phyloP scores from a whole-genome alignment of 179 eudicot genomes.

The Camellia oleifera region DNA sequence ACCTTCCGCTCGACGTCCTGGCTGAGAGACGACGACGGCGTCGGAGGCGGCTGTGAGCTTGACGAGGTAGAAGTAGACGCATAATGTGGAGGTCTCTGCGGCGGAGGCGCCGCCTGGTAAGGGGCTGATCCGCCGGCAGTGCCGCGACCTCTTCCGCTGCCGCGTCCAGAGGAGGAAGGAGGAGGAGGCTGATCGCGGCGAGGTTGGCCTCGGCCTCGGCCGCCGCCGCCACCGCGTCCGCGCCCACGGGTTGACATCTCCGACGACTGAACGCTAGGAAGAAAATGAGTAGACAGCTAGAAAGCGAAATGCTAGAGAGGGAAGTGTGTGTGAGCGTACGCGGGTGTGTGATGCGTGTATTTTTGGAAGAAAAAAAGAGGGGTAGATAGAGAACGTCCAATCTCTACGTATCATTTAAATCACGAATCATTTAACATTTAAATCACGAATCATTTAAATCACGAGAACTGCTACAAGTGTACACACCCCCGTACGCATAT shows the following conservation, averaged over 20 bases:
- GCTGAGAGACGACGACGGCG: slow-evolving; percentile 5
- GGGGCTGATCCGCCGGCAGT: slow-evolving; percentile 1
- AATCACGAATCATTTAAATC: no score
- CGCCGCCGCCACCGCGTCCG: slow-evolving; percentile 9
- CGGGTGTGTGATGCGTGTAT: no score
- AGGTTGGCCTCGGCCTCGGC: slow-evolving; percentile 17
- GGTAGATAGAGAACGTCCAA: no score
- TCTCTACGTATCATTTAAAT: no score
- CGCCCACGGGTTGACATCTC: slow-evolving; percentile 23
- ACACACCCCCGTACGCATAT: no score
- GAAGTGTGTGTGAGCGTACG: no score
- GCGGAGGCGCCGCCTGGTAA: background rate
- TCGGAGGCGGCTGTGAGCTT: background rate
- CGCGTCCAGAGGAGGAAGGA: slow-evolving; percentile 2
- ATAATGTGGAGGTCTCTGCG: background rate
- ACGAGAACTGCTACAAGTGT: no score
- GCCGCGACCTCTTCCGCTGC: slow-evolving; percentile 2
- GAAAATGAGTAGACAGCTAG: no score
- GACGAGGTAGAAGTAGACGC: background rate
- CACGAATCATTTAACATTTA: no score
- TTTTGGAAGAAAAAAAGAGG: no score
- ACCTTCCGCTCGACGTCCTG: background rate
- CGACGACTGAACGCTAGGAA: no score
- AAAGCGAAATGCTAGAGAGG: no score
- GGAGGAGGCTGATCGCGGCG: slow-evolving; percentile 18